phyloP scores from a whole-genome alignment of 495 filamentous ascomycete genomes.

The Aspergillus homomorphus region DNA sequence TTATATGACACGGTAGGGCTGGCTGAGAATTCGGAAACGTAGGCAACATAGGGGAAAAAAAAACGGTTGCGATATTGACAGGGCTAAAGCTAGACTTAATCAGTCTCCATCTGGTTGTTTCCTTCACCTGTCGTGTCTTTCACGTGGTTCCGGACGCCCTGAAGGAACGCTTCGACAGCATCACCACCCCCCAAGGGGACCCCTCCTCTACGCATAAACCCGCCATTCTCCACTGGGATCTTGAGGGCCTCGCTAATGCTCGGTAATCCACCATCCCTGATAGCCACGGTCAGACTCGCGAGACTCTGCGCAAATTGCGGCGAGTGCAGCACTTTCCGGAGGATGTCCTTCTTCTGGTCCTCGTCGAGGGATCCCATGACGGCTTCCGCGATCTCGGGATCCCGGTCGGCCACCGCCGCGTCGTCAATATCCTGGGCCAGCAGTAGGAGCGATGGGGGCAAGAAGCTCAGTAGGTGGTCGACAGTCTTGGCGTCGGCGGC shows the following conservation, averaged over 20 bases:
- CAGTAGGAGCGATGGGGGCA: slow-evolving; percentile 72
- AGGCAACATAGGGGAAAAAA: slow-evolving; percentile 2
- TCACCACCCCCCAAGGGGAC: slow-evolving; percentile 86
- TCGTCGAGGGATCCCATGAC: slow-evolving; percentile 71
- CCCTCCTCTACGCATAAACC: slow-evolving; percentile 64
- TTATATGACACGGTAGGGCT: neutral
- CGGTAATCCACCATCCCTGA: slow-evolving; percentile 89
- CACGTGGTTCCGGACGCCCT: slow-evolving; percentile 77
- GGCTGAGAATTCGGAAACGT: neutral
- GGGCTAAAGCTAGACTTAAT: slow-evolving; percentile 27
- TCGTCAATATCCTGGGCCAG: slow-evolving; percentile 65
- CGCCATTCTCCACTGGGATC: slow-evolving; percentile 76
- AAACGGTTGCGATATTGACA: neutral
- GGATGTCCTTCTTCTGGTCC: slow-evolving; percentile 74
- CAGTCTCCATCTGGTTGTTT: slow-evolving; percentile 45
- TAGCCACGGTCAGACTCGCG: slow-evolving; percentile 75
- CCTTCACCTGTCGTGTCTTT: slow-evolving; percentile 37
- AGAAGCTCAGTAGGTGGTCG: slow-evolving; percentile 69
- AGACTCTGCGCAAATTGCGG: slow-evolving; percentile 90
- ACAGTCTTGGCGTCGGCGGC: slow-evolving; percentile 59
- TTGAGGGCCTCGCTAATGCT: slow-evolving; percentile 83
- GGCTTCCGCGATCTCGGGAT: slow-evolving; percentile 61
- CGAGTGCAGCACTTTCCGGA: slow-evolving; percentile 79
- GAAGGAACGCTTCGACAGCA: slow-evolving; percentile 84
- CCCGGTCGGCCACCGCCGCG: slow-evolving; percentile 57